These are phyloP conservation scores for Lichtheimia corymbifera DNA, from an alignment of 371 early-diverging fungal species.

Conservation along the genomic window DNA sequence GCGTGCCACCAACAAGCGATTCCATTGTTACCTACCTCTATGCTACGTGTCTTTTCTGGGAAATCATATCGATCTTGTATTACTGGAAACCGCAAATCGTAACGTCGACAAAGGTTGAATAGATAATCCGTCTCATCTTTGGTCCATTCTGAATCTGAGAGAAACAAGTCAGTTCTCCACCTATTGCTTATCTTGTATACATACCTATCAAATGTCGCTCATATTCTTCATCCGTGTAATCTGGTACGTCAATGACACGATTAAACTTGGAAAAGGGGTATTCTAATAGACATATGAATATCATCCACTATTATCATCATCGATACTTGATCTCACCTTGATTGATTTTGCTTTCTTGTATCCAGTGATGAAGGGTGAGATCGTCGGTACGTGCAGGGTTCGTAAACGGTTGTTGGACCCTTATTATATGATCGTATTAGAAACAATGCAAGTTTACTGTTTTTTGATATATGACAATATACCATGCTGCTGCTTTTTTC, in stretches of 20 bases:
- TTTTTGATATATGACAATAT: not conserved
- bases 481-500: constrained; percentile 68
- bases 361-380: constrained; percentile 76
- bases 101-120: constrained; percentile 71
- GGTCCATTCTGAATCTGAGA: constrained; percentile 75
- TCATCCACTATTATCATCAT: not conserved
- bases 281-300: constrained; percentile 24
- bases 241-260: constrained; percentile 59
- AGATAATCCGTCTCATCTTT: constrained; percentile 86
- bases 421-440: constrained; percentile 15
- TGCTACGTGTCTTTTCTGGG: constrained; percentile 28
- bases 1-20: not conserved
- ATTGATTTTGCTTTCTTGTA: constrained; percentile 36
- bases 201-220: constrained; percentile 49
- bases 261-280: constrained; percentile 71
- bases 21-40: constrained; percentile 28
- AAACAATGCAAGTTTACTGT: not conserved
- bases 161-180: not conserved
- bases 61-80: constrained; percentile 82
- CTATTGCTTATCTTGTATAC: not conserved
- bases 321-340: constrained; percentile 15
- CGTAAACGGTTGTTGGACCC: constrained; percentile 74
- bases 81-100: constrained; percentile 82
- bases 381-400: constrained; percentile 81
- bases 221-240: constrained; percentile 78